Base-by-base conservation (phyloP, 1,284 basidiomycete species). In the Boletus smithii region DNA sequence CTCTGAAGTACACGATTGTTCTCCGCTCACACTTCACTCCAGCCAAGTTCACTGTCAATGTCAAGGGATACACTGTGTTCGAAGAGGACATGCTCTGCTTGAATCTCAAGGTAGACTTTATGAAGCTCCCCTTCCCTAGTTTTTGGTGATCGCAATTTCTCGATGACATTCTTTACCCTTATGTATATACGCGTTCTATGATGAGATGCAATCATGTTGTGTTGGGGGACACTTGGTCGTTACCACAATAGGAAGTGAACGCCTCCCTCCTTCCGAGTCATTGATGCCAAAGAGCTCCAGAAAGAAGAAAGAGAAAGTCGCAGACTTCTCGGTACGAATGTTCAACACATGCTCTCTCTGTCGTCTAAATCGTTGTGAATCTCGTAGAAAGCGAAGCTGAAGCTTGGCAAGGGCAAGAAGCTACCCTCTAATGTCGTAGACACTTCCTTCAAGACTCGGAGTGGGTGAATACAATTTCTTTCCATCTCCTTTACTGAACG, bases 321-420 rank as follows among this genome's bases (percentile, higher is more conserved):
- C 88, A n/a, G 93, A 95, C 67, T 95, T 97, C 57, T 76, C 82
- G 37, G 91, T 91, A 62, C 72, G 61, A 42, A 44, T 22, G 6
- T 2, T 38, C 26, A 2, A 11, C 4, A 26, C 31, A n/a, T 10
- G 34, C 33, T 8, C 35, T 30, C 34, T 41, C 35, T 26, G 49
- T 16, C 22, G 37, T 46, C 46, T 53, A 14, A 60, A 42, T 32
- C 14, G 11, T 53, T 26, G 27, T 45, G 35, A 24, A 16, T 38
- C 45, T 34, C 17, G 27, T 69, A 97, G 91, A 97, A 95, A 91
- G 84, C 91, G 20, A 97, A 91, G 68, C 78, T 95, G 38, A 98
- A 97, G 70, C 86, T 99, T 42, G 95, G 95, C 29, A 98, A 95
- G 68, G 92, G 91, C 40, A 98, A 95, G 68, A 83, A 89, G 62